These are phyloP conservation scores for Lithospermum erythrorhizon DNA, from an alignment of 257 asterid genomes.

Conservation along the genomic window DNA sequence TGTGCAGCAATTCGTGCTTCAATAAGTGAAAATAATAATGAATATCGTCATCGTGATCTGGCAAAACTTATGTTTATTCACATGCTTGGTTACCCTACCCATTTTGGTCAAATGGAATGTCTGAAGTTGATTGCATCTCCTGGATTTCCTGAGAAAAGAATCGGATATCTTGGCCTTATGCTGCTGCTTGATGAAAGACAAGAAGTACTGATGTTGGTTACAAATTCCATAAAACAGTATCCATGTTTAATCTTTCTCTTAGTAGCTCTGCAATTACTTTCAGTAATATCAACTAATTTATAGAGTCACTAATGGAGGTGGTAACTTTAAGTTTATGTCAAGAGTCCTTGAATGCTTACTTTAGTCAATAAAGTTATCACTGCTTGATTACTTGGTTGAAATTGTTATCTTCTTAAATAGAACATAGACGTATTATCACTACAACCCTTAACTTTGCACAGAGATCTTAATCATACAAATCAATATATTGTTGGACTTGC, in stretches of 20 bases:
- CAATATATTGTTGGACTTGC: constrained; percentile 99
- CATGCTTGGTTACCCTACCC: constrained; percentile 99
- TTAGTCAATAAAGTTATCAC: too few species aligned
- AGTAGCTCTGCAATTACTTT: background rate
- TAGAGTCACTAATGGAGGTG: background rate
- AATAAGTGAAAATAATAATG: constrained; percentile 79
- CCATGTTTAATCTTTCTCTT: constrained; percentile 19
- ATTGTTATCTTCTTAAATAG: background rate
- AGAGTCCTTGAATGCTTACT: background rate
- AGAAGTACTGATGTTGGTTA: constrained; percentile 97
- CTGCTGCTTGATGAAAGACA: constrained; percentile 98
- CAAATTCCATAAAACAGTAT: constrained; percentile 98
- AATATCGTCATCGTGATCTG: constrained; percentile 86
- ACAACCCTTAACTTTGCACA: constrained; percentile 45
- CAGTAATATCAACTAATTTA: background rate
- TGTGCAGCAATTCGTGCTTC: constrained; percentile 95
- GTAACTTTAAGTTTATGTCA: background rate
- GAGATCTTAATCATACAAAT: constrained; percentile 93
- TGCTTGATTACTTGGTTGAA: too few species aligned
- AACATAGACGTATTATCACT: background rate
- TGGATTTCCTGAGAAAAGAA: constrained; percentile 96
- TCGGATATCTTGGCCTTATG: constrained; percentile 97
- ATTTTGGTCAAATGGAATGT: constrained; percentile 99
- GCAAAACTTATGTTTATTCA: constrained; percentile 97
- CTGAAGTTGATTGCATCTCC: constrained; percentile 85